phyloP scores from a whole-genome alignment of 2,329 filamentous ascomycete species.

The Ambrosiella cleistominuta region DNA sequence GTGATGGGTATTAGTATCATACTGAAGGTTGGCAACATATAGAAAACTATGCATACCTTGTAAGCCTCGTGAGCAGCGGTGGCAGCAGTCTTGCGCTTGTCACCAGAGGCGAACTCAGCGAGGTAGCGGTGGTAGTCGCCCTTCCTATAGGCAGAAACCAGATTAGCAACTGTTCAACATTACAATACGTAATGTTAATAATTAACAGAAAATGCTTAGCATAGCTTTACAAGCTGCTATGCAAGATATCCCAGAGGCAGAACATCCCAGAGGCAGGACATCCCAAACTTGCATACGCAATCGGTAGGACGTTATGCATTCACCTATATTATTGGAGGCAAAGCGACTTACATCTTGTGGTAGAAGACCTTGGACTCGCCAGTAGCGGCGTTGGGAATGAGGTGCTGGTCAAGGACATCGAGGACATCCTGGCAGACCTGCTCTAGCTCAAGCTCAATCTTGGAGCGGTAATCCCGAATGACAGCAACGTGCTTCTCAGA shows the following conservation, averaged over 20 bases:
- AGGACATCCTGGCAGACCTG: conserved; percentile 97
- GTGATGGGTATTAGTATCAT: conserved; percentile 15
- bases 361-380: conserved; percentile 99
- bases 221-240: too few relatives aligned
- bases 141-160: conserved; percentile 44
- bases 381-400: conserved; percentile 89
- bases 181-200: too few relatives aligned
- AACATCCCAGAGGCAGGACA: too few relatives aligned
- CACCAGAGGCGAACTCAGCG: conserved; percentile 79
- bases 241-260: too few relatives aligned
- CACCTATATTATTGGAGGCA: background rate
- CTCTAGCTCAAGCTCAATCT: conserved; percentile 95
- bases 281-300: too few relatives aligned
- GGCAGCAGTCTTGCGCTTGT: conserved; percentile 80
- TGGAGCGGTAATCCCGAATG: conserved; percentile 94
- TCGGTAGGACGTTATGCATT: background rate
- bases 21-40: background rate
- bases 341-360: conserved; percentile 81
- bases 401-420: conserved; percentile 76
- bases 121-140: conserved; percentile 94
- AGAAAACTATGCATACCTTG: conserved; percentile 48
- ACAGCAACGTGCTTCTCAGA: conserved; percentile 83
- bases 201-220: too few relatives aligned
- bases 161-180: background rate
- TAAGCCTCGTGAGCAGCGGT: conserved; percentile 85